Percentiles rank a stretch among this genome's conserved stretches.
Conservation (phyloP, 2,329 filamentous ascomycete genomes). For the Lasiodiplodia sp. region DNA sequence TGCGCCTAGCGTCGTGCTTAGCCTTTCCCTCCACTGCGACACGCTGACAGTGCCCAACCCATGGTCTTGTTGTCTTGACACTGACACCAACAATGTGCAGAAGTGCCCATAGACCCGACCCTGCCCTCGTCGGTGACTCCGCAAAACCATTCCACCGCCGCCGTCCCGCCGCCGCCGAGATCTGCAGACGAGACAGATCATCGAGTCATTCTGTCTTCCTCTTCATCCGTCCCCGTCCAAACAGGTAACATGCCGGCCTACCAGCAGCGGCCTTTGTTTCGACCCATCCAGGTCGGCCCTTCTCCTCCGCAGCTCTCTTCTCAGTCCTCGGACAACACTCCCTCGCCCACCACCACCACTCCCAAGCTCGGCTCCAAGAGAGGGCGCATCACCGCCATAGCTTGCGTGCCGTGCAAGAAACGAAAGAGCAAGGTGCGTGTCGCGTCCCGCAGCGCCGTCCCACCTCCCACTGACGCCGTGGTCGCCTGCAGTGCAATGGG, state of each 20-base stretch:
- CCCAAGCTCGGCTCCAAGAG: slow-evolving; percentile 29
- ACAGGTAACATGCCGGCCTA: slow-evolving; percentile 27
- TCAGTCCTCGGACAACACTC: slow-evolving; percentile 29
- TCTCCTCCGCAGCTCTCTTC: slow-evolving; percentile 29
- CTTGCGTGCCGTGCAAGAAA: slow-evolving; percentile 49
- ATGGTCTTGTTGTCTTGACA: slow-evolving; percentile 25
- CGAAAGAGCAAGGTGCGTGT: slow-evolving; percentile 47
- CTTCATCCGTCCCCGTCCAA: slow-evolving; percentile 6
- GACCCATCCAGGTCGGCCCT: slow-evolving; percentile 31
- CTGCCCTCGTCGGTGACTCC: slow-evolving; percentile 9
- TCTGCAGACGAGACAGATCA: slow-evolving; percentile 10
- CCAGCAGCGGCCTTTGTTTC: slow-evolving; percentile 29
- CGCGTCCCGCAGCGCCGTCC: neutral
- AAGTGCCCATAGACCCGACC: slow-evolving; percentile 21
- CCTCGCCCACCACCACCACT: slow-evolving; percentile 28
- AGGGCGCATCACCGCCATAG: slow-evolving; percentile 46
- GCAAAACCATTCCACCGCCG: slow-evolving; percentile 7
- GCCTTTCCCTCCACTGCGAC: slow-evolving; percentile 12
- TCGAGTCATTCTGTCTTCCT: slow-evolving; percentile 15
- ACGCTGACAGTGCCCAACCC: slow-evolving; percentile 29
- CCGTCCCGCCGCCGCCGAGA: slow-evolving; percentile 11
- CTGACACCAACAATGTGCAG: slow-evolving; percentile 29
- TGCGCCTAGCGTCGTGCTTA: slow-evolving; percentile 25
- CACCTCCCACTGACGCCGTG: slow-evolving; percentile 29
- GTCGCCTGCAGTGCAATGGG: slow-evolving; percentile 43